Base-by-base conservation (phyloP, 2,329 filamentous ascomycete species). In the Fusarium lyarnte region DNA sequence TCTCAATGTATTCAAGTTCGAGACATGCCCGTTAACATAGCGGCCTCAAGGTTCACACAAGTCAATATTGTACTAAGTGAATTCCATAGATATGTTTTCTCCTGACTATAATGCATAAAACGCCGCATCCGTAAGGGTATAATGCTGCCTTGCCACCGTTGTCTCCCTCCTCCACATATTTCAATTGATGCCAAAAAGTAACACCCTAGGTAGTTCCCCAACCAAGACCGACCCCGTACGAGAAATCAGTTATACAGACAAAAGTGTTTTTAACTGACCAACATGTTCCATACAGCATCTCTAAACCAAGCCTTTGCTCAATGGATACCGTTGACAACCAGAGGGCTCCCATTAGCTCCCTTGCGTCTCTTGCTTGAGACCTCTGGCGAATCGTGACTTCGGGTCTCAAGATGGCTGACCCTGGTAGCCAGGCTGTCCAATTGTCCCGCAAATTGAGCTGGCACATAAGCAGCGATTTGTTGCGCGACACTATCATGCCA, bases 401-500 rank as follows among this genome's bases (percentile, higher is more conserved):
- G 53, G 17, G 25, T 45, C 58, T 81, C 78, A 39, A 81, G 46
- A 8, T 47, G 33, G 5, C 68, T 66, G 8, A 81, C 23, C 21
- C 76, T 70, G 19, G 62, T 27, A 12, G 27, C 51, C 29, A 80
- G 62, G 23, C n/a, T 35, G 16, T 57, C 60, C 6, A 81, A 19
- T 41, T 78, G 75, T 14, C 57, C 47, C 3, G 42, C 27, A 16
- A 73, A 29, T 11, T 77, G 68, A 2, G 54, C 63, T 5, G 80
- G 78, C 10, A 80, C 31, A 31, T 75, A 76, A 7, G 59, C 66
- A 43, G 80, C 78, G 33, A 86, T 77, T 17, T 84, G 77, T 2
- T 77, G 76, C 8, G 84, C 71, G 13, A 88, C 85, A 2, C 78
- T 78, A 10, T 81, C 78, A 19, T 82, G 84, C 31, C 87, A 77